Conservation (phyloP, 1,139 yeast genomes). For the Wickerhamomyces sp. region DNA sequence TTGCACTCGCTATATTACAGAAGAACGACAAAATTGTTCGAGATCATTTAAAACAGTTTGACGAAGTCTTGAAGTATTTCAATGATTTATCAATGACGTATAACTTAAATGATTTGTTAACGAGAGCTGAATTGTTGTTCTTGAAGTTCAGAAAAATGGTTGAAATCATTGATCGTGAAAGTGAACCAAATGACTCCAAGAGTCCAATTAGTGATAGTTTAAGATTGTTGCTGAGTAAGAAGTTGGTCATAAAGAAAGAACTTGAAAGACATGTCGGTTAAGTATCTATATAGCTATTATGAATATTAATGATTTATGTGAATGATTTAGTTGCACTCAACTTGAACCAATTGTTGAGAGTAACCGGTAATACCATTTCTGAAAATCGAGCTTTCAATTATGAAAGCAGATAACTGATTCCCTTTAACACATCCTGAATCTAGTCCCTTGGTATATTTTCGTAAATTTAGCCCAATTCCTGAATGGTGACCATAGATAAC, state of each 20-base stretch:
- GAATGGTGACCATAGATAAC: conserved; percentile 93
- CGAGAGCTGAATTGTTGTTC: conserved; percentile 78
- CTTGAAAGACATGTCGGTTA: conserved; percentile 16
- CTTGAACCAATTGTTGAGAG: conserved; percentile 4
- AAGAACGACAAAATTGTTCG: conserved; percentile 79
- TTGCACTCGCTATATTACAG: conserved; percentile 83
- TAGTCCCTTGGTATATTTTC: conserved; percentile 68
- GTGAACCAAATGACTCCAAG: conserved; percentile 22
- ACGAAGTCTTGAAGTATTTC: conserved; percentile 88
- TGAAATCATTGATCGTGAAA: conserved; percentile 65
- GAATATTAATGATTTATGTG: not conserved
- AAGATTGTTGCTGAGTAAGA: conserved; percentile 52
- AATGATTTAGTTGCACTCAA: conserved; percentile 2
- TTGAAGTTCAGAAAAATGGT: conserved; percentile 75
- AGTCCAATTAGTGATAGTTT: conserved; percentile 47
- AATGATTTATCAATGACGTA: conserved; percentile 80
- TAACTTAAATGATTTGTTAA: conserved; percentile 68
- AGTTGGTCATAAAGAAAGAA: conserved; percentile 64
- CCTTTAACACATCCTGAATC: conserved; percentile 85
- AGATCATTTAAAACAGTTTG: conserved; percentile 71
- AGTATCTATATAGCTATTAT: not conserved
- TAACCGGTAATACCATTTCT: conserved; percentile 11
- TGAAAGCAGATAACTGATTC: conserved; percentile 60
- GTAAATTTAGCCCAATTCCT: conserved; percentile 62
- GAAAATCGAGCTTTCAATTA: conserved; percentile 32